A percentile compares a stretch with the other conserved stretches of the same genome.
phyloP scores from a whole-genome alignment of 1,284 basidiomycete species.

The Austroboletus niveus region DNA sequence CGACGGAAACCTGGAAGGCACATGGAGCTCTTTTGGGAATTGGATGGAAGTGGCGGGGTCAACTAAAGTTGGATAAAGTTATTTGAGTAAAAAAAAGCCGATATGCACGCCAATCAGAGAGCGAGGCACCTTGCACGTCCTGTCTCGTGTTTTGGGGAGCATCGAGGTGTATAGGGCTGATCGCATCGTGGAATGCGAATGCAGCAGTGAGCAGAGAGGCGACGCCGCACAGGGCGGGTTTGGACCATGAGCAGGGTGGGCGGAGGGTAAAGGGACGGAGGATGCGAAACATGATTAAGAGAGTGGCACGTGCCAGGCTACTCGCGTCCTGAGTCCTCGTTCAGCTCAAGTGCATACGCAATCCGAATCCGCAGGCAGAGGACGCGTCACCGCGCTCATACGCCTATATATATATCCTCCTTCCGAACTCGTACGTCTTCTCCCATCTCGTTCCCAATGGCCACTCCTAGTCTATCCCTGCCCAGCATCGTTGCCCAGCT shows the following conservation, averaged over 20 bases:
- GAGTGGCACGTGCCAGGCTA: conserved; percentile 18
- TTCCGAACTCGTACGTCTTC: conserved; percentile 26
- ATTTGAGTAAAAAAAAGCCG: neutral
- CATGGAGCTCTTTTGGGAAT: conserved; percentile 63
- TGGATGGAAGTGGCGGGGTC: conserved; percentile 70
- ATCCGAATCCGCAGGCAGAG: conserved; percentile 9
- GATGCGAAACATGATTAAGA: conserved; percentile 17
- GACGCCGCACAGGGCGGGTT: conserved; percentile 33
- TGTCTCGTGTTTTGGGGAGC: conserved; percentile 19
- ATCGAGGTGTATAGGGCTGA: conserved; percentile 39
- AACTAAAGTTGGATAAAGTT: conserved; percentile 30
- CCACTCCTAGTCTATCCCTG: conserved; percentile 19
- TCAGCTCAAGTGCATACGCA: conserved; percentile 11
- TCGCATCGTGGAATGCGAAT: conserved; percentile 23
- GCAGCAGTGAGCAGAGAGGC: conserved; percentile 36
- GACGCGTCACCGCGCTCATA: conserved; percentile 28
- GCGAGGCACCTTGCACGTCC: conserved; percentile 24
- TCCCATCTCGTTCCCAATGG: conserved; percentile 17
- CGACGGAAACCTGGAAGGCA: conserved; percentile 59
- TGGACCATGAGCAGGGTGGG: conserved; percentile 12
- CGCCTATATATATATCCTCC: conserved; percentile 11
- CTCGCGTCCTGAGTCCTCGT: neutral
- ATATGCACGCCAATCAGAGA: neutral
- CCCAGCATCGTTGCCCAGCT: conserved; percentile 32
- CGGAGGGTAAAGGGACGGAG: conserved; percentile 4